Base-by-base conservation (phyloP, 306 rosid species). In the Bauhinia variegata region DNA sequence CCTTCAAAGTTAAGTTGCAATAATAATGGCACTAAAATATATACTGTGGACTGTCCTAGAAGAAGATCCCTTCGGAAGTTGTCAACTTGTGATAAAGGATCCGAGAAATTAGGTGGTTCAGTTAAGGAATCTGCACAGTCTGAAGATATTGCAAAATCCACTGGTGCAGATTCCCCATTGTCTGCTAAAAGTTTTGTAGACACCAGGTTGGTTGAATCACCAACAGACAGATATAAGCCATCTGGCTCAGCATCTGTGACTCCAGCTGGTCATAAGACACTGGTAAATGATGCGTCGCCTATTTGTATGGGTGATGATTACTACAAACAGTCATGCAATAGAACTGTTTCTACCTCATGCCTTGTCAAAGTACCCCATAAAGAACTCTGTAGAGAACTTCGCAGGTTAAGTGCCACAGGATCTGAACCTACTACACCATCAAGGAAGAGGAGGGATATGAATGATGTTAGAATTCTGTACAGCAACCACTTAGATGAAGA, bases 371-470 rank as follows among this genome's bases (percentile, higher is more conserved):
- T 73, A 66, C 72, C 67, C 51, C 83, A 80, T 18, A 77, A 42
- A 65, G 98, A 89, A 78, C 85, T 93, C 54, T 78, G 63, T 39
- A 82, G 74, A 47, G 99, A 93, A 83, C 84, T 93, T 56, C 79
- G 79, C 32, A 82, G 78, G 71, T 83, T 90, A 79, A 85, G 75
- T 68, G 69, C 74, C 55, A 51, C 41, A 5, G 73, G 75, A 54
- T 75, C 78, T 56, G 79, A 75, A 61, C 68, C 79, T 37, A 37
- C 69, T 59, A 76, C 95, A 31, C 77, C 83, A 3, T 88, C 84
- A 58, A 84, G 99, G 75, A 95, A 76, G 83, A 83, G 95, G 85
- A 90, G 85, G 79, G 99, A 90, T 59, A 83, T 86, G 73, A 82
- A 68, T 30, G 83, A 78, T 54, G 88, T 90, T 71, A 86, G 83